phyloP scores from a whole-genome alignment of 2,329 filamentous ascomycete species.

The Phoma sp. region DNA sequence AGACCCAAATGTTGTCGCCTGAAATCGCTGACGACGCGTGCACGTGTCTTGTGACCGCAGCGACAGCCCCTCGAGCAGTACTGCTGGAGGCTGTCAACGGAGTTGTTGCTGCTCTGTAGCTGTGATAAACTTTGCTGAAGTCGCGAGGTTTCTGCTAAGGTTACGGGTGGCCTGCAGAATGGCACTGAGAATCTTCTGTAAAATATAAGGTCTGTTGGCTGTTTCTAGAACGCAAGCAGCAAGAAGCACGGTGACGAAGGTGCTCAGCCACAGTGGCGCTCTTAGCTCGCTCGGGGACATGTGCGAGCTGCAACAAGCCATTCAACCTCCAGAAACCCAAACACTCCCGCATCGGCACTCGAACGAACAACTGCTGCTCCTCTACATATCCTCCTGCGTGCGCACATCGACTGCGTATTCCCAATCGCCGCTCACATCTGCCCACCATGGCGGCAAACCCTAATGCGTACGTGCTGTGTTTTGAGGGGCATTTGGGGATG shows the following conservation, averaged over 20 bases:
- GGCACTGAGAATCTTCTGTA: too few species aligned
- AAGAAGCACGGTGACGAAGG: background rate
- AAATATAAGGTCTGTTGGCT: too few species aligned
- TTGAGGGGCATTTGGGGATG: conserved; percentile 20
- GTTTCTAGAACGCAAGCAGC: background rate
- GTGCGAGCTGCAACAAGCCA: conserved; percentile 24
- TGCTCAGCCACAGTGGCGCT: conserved; percentile 16
- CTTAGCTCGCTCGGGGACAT: conserved; percentile 17
- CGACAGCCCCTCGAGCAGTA: too few species aligned
- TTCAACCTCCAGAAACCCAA: conserved; percentile 25
- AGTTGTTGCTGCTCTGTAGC: too few species aligned
- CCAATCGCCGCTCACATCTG: conserved; percentile 18
- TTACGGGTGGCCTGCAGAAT: too few species aligned
- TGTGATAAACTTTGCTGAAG: too few species aligned
- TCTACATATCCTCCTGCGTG: conserved; percentile 6
- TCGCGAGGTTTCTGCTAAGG: too few species aligned
- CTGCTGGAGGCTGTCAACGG: too few species aligned
- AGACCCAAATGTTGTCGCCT: conserved; percentile 42
- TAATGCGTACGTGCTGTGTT: conserved; percentile 45
- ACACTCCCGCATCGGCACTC: conserved; percentile 28
- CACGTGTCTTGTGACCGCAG: conserved; percentile 36
- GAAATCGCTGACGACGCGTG: conserved; percentile 43
- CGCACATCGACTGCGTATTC: conserved; percentile 8
- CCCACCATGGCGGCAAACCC: conserved; percentile 50
- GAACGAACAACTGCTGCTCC: conserved; percentile 16